Conservation (phyloP, 2,329 filamentous ascomycete species). For the Fusarium palustre region DNA sequence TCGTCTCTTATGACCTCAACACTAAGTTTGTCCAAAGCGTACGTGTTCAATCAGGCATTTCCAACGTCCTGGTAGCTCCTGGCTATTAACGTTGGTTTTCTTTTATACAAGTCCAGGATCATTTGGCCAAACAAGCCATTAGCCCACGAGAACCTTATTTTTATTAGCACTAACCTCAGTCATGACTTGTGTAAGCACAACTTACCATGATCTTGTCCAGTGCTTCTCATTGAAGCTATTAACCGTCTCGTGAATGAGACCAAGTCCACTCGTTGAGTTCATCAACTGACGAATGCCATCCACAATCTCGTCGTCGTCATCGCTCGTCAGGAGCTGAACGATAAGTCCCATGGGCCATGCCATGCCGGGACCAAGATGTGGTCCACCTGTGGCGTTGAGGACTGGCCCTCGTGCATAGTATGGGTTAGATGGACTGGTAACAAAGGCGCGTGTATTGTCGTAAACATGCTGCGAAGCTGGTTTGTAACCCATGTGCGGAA, state of each 20-base stretch:
- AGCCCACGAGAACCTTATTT: constrained; percentile 84
- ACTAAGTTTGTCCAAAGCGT: too few species aligned
- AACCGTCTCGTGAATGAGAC: constrained; percentile 78
- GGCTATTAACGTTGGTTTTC: constrained; percentile 74
- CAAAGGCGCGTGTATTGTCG: constrained; percentile 80
- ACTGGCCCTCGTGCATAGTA: constrained; percentile 72
- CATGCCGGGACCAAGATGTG: constrained; percentile 70
- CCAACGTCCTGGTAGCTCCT: constrained; percentile 59
- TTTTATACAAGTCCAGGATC: constrained; percentile 77
- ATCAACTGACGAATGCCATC: constrained; percentile 72
- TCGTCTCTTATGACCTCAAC: not conserved
- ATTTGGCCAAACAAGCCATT: constrained; percentile 90
- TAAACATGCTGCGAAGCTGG: constrained; percentile 72
- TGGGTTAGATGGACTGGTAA: constrained; percentile 77
- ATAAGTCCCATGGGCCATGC: constrained; percentile 92
- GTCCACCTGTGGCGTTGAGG: constrained; percentile 64
- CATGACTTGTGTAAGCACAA: not conserved
- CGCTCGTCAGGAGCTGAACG: constrained; percentile 80
- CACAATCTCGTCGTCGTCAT: constrained; percentile 79
- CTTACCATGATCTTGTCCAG: constrained; percentile 55
- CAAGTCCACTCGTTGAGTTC: constrained; percentile 76
- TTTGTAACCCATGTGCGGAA: constrained; percentile 68
- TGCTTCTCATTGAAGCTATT: constrained; percentile 49
- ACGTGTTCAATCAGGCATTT: not conserved
- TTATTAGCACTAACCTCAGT: not conserved